phyloP scores from a whole-genome alignment of 2,329 filamentous ascomycete genomes.

The Dothiorella sarmentorum region DNA sequence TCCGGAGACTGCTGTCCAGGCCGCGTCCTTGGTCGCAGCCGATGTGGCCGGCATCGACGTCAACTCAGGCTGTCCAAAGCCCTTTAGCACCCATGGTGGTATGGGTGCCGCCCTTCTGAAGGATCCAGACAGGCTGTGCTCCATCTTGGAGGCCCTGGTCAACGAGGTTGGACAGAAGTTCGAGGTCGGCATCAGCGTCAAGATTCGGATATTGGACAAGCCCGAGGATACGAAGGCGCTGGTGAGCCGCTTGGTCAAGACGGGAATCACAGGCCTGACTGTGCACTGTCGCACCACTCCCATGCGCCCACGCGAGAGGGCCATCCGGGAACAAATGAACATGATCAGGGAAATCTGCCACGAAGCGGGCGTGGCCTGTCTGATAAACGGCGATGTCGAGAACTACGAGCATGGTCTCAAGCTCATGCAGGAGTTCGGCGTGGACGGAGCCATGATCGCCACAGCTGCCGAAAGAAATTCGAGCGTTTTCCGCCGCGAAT shows the following conservation, averaged over 20 bases:
- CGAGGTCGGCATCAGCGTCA: constrained; percentile 92
- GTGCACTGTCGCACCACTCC: constrained; percentile 94
- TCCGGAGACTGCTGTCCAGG: constrained; percentile 76
- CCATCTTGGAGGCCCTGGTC: constrained; percentile 81
- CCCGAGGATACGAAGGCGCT: constrained; percentile 71
- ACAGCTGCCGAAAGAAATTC: constrained; percentile 88
- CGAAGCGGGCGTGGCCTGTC: constrained; percentile 80
- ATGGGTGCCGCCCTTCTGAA: constrained; percentile 92
- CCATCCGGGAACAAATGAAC: constrained; percentile 77
- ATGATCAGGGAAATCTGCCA: constrained; percentile 81
- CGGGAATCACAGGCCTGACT: constrained; percentile 88
- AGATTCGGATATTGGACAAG: constrained; percentile 84
- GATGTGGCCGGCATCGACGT: constrained; percentile 95
- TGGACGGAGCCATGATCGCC: constrained; percentile 96
- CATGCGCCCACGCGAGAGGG: constrained; percentile 86
- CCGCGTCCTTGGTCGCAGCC: constrained; percentile 75
- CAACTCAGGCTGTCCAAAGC: constrained; percentile 97
- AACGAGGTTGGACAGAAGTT: constrained; percentile 71
- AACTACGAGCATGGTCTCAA: constrained; percentile 67
- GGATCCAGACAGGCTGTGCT: constrained; percentile 77
- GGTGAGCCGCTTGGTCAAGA: constrained; percentile 73
- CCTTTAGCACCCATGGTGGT: constrained; percentile 87
- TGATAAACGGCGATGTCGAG: constrained; percentile 93
- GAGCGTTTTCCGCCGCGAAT: constrained; percentile 72
- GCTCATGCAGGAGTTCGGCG: constrained; percentile 74